Conservation (phyloP, 2,329 filamentous ascomycete species). For the Epicoccum sorghinum region DNA sequence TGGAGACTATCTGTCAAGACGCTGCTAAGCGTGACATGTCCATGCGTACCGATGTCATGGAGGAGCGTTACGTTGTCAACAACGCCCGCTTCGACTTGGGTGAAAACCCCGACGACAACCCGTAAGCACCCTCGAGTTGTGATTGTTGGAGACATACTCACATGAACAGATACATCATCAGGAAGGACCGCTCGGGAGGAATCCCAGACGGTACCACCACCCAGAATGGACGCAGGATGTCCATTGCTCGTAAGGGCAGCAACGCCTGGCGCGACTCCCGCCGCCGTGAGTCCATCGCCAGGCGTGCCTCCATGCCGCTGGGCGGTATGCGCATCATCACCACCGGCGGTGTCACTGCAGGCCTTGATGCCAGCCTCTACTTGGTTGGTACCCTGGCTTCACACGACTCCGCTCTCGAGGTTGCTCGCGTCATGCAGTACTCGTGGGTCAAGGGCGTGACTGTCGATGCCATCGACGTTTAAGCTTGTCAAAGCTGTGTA, state of each 20-base stretch:
- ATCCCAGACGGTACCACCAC: conserved; percentile 62
- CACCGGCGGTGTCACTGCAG: conserved; percentile 76
- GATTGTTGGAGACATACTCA: background rate
- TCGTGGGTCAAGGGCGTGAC: conserved; percentile 85
- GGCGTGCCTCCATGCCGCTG: conserved; percentile 76
- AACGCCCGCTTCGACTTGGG: conserved; percentile 84
- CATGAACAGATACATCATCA: conserved; percentile 78
- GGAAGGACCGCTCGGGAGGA: conserved; percentile 56
- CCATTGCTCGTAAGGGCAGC: conserved; percentile 73
- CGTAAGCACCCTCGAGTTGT: conserved; percentile 21
- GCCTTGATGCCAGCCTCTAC: conserved; percentile 84
- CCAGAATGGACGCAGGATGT: conserved; percentile 49
- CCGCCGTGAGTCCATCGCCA: conserved; percentile 79
- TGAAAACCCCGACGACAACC: conserved; percentile 78
- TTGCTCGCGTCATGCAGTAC: conserved; percentile 78
- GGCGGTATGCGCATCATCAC: conserved; percentile 76
- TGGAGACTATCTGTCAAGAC: conserved; percentile 82
- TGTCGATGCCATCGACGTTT: conserved; percentile 85
- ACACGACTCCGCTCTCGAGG: conserved; percentile 76
- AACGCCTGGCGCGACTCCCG: conserved; percentile 80
- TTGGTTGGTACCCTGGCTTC: conserved; percentile 82
- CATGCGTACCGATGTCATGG: conserved; percentile 81
- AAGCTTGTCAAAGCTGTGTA: conserved; percentile 44
- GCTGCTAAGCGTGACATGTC: conserved; percentile 71
- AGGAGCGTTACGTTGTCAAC: conserved; percentile 88